phyloP scores from a whole-genome alignment of 2,329 filamentous ascomycete genomes.

The Aaosphaeria arxii region DNA sequence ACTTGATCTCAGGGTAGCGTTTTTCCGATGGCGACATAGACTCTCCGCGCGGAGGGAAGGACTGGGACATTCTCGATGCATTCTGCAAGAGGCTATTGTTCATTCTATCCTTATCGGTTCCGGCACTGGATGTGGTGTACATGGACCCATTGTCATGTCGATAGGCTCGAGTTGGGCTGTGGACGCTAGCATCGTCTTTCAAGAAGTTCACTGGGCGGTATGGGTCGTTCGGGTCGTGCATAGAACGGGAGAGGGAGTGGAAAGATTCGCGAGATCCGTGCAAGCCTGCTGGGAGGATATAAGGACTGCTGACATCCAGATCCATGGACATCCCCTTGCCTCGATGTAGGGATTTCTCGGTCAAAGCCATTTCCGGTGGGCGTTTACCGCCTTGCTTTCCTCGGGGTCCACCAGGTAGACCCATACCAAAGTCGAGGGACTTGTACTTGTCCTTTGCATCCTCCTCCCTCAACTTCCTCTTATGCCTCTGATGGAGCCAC shows the following conservation, averaged over 20 bases:
- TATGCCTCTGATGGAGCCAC: slow-evolving; percentile 75
- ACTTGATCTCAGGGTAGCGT: slow-evolving; percentile 31
- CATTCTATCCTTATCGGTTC: slow-evolving; percentile 46
- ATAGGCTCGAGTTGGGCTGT: slow-evolving; percentile 21
- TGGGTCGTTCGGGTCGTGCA: slow-evolving; percentile 75
- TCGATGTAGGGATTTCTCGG: slow-evolving; percentile 37
- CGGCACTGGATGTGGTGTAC: slow-evolving; percentile 50
- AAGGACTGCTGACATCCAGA: slow-evolving; percentile 73
- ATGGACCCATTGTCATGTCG: slow-evolving; percentile 46
- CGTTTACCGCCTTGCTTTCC: slow-evolving; percentile 39
- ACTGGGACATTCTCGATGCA: slow-evolving; percentile 57
- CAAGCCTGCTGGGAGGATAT: slow-evolving; percentile 82
- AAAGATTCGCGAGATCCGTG: slow-evolving; percentile 82
- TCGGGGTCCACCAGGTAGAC: slow-evolving; percentile 43
- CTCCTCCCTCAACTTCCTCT: slow-evolving; percentile 69
- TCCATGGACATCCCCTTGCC: slow-evolving; percentile 51
- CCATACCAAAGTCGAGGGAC: slow-evolving; percentile 89
- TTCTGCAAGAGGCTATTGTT: slow-evolving; percentile 54
- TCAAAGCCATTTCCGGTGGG: slow-evolving; percentile 55
- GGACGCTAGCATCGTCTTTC: slow-evolving; percentile 41
- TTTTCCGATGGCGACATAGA: slow-evolving; percentile 33
- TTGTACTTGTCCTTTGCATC: slow-evolving; percentile 84
- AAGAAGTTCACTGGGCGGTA: slow-evolving; percentile 68
- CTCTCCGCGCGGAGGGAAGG: slow-evolving; percentile 44
- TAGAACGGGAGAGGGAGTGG: slow-evolving; percentile 75